A percentile compares a stretch with the other conserved stretches of the same genome.
Evolutionary conservation across 805 yeast genomes (phyloP).

Genomic region (Cyberlindnera maclurae): DNA sequence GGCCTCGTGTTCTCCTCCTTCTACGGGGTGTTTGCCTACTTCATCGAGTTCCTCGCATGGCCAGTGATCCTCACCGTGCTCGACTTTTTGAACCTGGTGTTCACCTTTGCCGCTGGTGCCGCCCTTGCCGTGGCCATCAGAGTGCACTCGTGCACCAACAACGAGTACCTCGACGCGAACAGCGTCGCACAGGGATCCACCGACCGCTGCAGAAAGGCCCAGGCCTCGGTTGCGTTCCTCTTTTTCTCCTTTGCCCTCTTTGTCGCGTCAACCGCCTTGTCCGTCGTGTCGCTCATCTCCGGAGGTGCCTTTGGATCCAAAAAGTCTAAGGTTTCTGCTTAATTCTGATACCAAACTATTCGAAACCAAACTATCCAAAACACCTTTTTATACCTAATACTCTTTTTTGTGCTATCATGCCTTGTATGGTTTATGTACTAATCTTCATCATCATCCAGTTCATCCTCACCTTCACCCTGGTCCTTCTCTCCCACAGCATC

Average conservation of each 20-base stretch:
- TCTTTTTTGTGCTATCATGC: background rate
- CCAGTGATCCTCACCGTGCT: constrained; percentile 67
- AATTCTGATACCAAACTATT: constrained; percentile 23
- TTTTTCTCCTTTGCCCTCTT: constrained; percentile 78
- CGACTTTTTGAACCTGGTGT: constrained; percentile 85
- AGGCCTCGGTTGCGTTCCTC: constrained; percentile 74
- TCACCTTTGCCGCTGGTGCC: constrained; percentile 91
- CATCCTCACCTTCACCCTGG: constrained; percentile 5
- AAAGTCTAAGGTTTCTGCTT: constrained; percentile 58
- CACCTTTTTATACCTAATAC: background rate
- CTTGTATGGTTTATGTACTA: too few species aligned
- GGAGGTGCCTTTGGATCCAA: constrained; percentile 54
- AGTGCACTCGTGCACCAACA: constrained; percentile 78
- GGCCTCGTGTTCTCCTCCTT: constrained; percentile 75
- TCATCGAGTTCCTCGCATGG: constrained; percentile 77
- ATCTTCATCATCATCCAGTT: constrained; percentile 4
- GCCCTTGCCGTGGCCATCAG: constrained; percentile 89
- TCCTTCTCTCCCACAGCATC: constrained; percentile 24
- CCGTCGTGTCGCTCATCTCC: constrained; percentile 44
- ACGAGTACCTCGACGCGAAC: constrained; percentile 56
- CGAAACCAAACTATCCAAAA: too few species aligned
- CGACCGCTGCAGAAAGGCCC: constrained; percentile 93
- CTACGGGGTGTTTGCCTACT: constrained; percentile 72
- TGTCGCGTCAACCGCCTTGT: constrained; percentile 52
- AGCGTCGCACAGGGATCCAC: constrained; percentile 64